A percentile compares a stretch with the other conserved stretches of the same genome.
Evolutionary conservation across 2,329 filamentous ascomycete species (phyloP).

Genomic region (Graphium sp.): DNA sequence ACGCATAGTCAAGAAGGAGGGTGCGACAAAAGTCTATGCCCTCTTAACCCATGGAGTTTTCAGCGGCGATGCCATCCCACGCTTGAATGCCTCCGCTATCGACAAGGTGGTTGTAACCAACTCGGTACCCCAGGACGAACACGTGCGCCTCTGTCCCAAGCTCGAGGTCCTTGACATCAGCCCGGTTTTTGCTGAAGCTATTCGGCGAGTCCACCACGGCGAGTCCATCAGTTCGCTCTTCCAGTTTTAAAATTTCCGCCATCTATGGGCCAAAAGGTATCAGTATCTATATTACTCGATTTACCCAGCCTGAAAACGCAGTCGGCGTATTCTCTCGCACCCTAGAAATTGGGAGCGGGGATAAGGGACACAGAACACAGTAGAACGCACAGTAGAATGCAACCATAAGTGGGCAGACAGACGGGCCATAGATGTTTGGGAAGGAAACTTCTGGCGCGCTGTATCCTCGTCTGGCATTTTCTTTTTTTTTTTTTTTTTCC

Average conservation of each 20-base stretch:
- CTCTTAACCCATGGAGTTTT: constrained; percentile 90
- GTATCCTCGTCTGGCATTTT: too few species aligned
- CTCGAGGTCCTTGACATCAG: constrained; percentile 82
- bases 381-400: too few species aligned
- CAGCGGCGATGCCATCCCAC: constrained; percentile 84
- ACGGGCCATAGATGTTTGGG: too few species aligned
- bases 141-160: constrained; percentile 65
- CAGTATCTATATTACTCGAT: too few species aligned
- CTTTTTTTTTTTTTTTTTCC: too few species aligned
- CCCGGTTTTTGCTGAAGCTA: constrained; percentile 85
- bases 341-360: too few species aligned
- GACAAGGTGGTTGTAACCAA: constrained; percentile 95
- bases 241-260: constrained; percentile 4
- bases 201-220: constrained; percentile 89
- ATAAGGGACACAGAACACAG: too few species aligned
- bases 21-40: constrained; percentile 80
- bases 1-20: constrained; percentile 94
- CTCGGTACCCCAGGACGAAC: constrained; percentile 76
- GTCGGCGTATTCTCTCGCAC: too few species aligned
- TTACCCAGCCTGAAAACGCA: too few species aligned
- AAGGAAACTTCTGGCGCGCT: too few species aligned
- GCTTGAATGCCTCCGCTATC: constrained; percentile 82
- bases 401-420: too few species aligned
- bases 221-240: constrained; percentile 96
- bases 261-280: too few species aligned